phyloP scores from a whole-genome alignment of 2,329 filamentous ascomycete species.

The Epichloe sp. region DNA sequence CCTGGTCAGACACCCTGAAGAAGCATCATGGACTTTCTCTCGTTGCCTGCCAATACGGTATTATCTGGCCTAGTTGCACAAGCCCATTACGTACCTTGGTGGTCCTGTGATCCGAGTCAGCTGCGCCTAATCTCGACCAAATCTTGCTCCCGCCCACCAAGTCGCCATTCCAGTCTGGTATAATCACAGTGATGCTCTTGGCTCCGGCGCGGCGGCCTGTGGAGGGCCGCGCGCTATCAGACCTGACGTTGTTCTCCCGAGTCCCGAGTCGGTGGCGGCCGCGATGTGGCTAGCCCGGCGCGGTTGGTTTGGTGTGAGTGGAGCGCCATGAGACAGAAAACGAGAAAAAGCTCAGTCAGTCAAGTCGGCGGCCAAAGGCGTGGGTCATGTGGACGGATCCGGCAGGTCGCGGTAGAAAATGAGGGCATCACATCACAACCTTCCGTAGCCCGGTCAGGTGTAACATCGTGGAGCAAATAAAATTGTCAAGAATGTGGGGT shows the following conservation, averaged over 20 bases:
- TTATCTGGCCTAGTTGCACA: neutral
- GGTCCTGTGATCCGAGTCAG: slow-evolving; percentile 8
- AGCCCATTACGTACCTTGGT: slow-evolving; percentile 7
- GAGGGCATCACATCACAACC: no score
- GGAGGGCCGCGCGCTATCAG: neutral
- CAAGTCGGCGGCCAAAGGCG: neutral
- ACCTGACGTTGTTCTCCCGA: neutral
- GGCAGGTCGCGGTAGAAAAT: slow-evolving; percentile 6
- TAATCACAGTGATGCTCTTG: neutral
- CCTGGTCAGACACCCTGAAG: neutral
- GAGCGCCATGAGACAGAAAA: neutral
- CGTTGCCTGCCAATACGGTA: neutral
- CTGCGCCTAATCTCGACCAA: slow-evolving; percentile 4
- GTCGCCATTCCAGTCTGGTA: neutral
- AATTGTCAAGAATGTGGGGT: neutral
- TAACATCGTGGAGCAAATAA: neutral
- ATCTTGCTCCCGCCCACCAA: neutral
- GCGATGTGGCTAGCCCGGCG: slow-evolving; percentile 1
- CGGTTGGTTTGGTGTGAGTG: slow-evolving; percentile 1
- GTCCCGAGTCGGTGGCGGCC: slow-evolving; percentile 3
- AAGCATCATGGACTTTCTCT: neutral
- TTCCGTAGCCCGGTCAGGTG: no score
- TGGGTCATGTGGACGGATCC: slow-evolving; percentile 5
- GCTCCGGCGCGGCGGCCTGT: slow-evolving; percentile 1
- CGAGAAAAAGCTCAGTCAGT: no score